phyloP scores from a whole-genome alignment of 352 stramenopile genomes.

The Aphanomyces astaci region DNA sequence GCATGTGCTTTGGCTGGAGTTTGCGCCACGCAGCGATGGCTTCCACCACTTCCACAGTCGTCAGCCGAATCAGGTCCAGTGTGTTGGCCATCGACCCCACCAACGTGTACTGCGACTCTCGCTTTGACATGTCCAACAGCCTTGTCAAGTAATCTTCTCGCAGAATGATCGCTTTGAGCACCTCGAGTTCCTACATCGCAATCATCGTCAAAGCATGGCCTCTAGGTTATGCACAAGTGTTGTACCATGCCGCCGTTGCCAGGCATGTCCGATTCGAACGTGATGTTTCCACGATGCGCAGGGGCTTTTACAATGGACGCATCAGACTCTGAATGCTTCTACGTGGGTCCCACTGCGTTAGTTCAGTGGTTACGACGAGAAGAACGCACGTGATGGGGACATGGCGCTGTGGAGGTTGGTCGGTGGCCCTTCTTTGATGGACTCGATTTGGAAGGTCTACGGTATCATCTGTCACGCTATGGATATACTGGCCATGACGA shows the following conservation, averaged over 20 bases:
- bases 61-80: slow-evolving; percentile 76
- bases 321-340: too few species aligned
- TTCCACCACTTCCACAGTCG: slow-evolving; percentile 86
- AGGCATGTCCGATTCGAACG: slow-evolving; percentile 17
- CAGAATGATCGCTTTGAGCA: slow-evolving; percentile 84
- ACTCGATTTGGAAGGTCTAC: background rate
- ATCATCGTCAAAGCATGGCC: too few species aligned
- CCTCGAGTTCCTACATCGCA: slow-evolving; percentile 83
- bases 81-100: slow-evolving; percentile 70
- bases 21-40: slow-evolving; percentile 64
- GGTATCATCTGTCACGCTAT: too few species aligned
- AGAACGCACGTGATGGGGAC: background rate
- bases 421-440: background rate
- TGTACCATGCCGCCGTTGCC: slow-evolving; percentile 22
- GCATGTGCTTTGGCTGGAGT: slow-evolving; percentile 29
- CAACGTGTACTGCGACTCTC: slow-evolving; percentile 37
- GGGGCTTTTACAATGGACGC: slow-evolving; percentile 8
- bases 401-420: background rate
- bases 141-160: slow-evolving; percentile 84
- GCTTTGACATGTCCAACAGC: slow-evolving; percentile 42
- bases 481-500: too few species aligned
- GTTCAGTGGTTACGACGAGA: background rate
- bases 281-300: slow-evolving; percentile 18
- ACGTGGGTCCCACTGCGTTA: background rate
- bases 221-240: too few species aligned